Percentiles rank a stretch among this genome's conserved stretches.
These are phyloP conservation scores for Salix dunnii DNA, from an alignment of 345 rosid genomes.

Conservation along the genomic window DNA sequence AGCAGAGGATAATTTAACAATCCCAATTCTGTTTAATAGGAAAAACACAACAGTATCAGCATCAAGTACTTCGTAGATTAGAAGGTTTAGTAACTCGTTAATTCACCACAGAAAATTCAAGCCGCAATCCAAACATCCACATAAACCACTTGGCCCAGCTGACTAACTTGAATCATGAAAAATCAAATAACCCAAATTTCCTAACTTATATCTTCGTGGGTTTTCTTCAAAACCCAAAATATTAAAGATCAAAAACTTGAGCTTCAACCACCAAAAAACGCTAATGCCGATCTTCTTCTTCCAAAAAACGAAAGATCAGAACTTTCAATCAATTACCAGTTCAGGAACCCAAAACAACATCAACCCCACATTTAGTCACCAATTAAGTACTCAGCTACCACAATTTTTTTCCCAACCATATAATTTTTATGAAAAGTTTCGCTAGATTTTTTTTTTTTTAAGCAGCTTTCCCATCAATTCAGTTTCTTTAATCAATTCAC, in stretches of 20 bases:
- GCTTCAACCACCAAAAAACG: not conserved
- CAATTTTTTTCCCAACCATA: not conserved
- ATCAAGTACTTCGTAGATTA: not conserved
- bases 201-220: not conserved
- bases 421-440: not conserved
- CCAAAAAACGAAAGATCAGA: not conserved
- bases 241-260: not conserved
- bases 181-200: not conserved
- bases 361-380: not conserved
- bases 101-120: not conserved
- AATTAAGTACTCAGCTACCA: not conserved
- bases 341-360: not conserved
- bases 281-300: not conserved
- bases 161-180: not conserved
- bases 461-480: not conserved
- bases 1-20: slow-evolving; percentile 15
- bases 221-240: not conserved
- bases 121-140: not conserved
- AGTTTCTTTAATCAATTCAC: not conserved
- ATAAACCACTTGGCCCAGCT: not conserved
- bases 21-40: slow-evolving; percentile 19
- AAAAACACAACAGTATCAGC: slow-evolving; percentile 18
- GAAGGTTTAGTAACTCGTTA: not conserved
- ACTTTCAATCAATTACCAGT: not conserved
- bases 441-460: not conserved